Base-by-base conservation (phyloP, 257 asterid species). In the Solanum acaule region DNA sequence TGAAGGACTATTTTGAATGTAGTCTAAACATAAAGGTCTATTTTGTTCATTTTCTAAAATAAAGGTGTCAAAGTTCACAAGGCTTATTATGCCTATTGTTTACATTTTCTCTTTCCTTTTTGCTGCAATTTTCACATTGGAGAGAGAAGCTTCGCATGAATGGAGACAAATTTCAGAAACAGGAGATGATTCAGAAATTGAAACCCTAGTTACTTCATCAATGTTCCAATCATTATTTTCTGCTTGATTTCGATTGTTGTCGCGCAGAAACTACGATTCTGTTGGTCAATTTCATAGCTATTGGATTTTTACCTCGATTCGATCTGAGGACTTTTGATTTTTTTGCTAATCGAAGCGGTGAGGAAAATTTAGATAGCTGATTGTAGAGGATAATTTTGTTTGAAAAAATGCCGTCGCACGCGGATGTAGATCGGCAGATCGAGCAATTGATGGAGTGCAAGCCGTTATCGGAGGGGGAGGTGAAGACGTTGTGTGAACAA, bases 401-500 rank as follows among this genome's bases (percentile, higher is more conserved):
- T 7, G 29, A 73, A 83, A 92, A 92, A 92, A 96, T 96, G 99
- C 94, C 99, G 91, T 92, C 94, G 88, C 94, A 91, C 72, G 96
- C 91, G 92, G 99, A 96, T 96, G 94, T 96, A 93, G 98, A 96
- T 75, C 91, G 99, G 94, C 98, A 96, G 83, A 91, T 96, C 63
- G 96, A 90, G 92, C 99, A 96, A 81, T 87, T 96, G 95, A 96
- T 94, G 98, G 98, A 94, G 92, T 95, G 98, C 94, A 95, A 96
- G 93, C 96, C 95, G 86, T 91, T 96, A 8, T 16, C 96, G 78
- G 98, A 94, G 92, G 92, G 92, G 88, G 98, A 94, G 93, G 98
- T 96, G 90, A 95, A 92, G 90, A 37, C 86, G 88, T 73, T 96
- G 89, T 96, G 98, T 93, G 98, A 96, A 86, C 98, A 96, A 83